Evolutionary conservation across 306 rosid species (phyloP).

Genomic region (Acacia melanoxylon): DNA sequence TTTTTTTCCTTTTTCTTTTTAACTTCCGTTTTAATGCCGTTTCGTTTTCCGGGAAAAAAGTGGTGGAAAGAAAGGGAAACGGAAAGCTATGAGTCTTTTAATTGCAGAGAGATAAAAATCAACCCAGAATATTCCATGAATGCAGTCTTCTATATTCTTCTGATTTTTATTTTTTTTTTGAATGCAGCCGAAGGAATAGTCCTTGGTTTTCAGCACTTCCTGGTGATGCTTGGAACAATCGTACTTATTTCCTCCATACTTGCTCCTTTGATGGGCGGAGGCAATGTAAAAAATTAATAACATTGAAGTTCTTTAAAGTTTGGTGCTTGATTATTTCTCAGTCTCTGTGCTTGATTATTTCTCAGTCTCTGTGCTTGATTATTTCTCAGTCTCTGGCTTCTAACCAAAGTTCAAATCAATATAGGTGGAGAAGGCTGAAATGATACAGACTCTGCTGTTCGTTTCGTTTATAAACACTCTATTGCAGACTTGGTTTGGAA

Average conservation of each 20-base stretch:
- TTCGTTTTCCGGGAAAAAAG: neutral
- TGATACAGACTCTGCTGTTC: slow-evolving; percentile 74
- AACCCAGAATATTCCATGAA: too few relatives aligned
- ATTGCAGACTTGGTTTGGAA: slow-evolving; percentile 70
- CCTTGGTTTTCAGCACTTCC: slow-evolving; percentile 76
- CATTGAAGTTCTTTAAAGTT: neutral
- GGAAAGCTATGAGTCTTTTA: neutral
- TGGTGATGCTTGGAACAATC: slow-evolving; percentile 77
- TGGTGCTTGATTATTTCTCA: neutral
- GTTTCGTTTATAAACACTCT: slow-evolving; percentile 80
- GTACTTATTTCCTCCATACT: slow-evolving; percentile 62
- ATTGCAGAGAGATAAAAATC: neutral
- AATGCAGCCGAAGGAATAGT: slow-evolving; percentile 72
- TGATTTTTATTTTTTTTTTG: too few relatives aligned
- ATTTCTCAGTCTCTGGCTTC: neutral
- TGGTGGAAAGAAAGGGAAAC: neutral
- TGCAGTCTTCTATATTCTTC: too few relatives aligned
- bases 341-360: too few relatives aligned
- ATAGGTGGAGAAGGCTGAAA: slow-evolving; percentile 84
- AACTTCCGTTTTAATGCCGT: neutral
- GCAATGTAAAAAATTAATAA: slow-evolving; percentile 55
- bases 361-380: neutral
- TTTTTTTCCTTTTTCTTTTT: neutral
- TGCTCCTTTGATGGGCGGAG: slow-evolving; percentile 89
- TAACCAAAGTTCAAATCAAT: neutral